These are phyloP conservation scores for Mycena latifolia DNA, from an alignment of 768 basidiomycete species.

Conservation along the genomic window DNA sequence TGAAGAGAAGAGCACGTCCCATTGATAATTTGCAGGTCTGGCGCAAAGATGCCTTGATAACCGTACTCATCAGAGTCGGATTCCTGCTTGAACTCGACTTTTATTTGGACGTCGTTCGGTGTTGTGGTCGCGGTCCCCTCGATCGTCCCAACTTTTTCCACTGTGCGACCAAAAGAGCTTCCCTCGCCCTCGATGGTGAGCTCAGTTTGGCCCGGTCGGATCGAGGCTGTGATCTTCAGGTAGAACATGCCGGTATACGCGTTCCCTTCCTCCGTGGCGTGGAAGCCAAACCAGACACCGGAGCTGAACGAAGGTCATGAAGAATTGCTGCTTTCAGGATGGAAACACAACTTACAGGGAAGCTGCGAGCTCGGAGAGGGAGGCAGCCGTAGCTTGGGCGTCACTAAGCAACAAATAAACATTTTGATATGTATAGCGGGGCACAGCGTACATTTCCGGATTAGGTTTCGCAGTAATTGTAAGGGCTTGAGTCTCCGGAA, in stretches of 20 bases:
- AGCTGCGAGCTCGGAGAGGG: neutral
- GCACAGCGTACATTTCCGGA: neutral
- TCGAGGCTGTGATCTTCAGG: conserved; percentile 7
- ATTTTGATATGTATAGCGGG: neutral
- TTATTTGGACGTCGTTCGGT: neutral
- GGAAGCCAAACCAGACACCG: conserved; percentile 19
- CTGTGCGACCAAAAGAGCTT: neutral
- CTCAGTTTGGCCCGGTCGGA: neutral
- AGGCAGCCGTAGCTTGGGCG: neutral
- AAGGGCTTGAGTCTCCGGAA: neutral
- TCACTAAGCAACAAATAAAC: neutral
- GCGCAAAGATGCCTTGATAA: too few species aligned
- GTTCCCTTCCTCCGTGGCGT: neutral
- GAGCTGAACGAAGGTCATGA: neutral
- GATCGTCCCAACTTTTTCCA: neutral
- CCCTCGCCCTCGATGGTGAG: conserved; percentile 4
- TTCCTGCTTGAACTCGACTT: neutral
- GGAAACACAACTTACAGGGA: neutral
- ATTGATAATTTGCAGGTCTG: neutral
- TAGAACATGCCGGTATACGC: conserved; percentile 11
- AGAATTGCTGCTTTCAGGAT: too few species aligned
- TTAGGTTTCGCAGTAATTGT: too few species aligned
- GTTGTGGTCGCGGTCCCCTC: neutral
- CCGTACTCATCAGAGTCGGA: too few species aligned
- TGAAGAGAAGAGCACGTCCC: neutral